Conservation (phyloP, 345 rosid genomes). For the Salix koriyanagi region DNA sequence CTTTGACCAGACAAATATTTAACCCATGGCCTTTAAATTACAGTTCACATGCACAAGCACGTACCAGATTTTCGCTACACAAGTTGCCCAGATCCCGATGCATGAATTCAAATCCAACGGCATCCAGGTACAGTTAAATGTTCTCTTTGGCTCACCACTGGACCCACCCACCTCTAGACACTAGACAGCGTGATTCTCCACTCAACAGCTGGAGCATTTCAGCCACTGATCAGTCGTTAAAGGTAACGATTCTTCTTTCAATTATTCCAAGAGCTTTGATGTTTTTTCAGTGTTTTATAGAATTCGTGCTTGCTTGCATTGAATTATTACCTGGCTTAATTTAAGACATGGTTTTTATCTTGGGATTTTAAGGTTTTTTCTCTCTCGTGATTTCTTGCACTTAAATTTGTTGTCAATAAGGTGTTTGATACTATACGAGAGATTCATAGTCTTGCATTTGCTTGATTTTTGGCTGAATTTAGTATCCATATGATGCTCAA, state of each 20-base stretch:
- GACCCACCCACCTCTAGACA: not conserved
- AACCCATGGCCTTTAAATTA: not conserved
- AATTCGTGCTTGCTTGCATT: not conserved
- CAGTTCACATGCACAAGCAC: not conserved
- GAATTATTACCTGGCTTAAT: too few species aligned
- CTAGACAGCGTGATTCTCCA: not conserved
- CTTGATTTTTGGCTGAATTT: not conserved
- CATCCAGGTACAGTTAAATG: not conserved
- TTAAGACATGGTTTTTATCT: too few species aligned
- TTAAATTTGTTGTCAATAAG: not conserved
- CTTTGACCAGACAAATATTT: not conserved
- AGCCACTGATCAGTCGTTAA: not conserved
- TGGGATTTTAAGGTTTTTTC: too few species aligned
- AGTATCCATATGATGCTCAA: constrained; percentile 48
- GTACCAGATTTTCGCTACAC: not conserved
- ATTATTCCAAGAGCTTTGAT: not conserved
- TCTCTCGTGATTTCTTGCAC: not conserved
- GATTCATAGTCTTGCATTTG: not conserved
- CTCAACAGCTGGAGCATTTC: not conserved
- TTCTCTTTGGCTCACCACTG: not conserved
- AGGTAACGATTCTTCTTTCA: not conserved
- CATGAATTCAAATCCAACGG: too few species aligned
- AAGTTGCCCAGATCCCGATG: not conserved
- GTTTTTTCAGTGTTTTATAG: not conserved
- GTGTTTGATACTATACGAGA: not conserved